These are phyloP conservation scores for Pleurotus ostreatus DNA, from an alignment of 768 basidiomycete genomes.

Conservation along the genomic window DNA sequence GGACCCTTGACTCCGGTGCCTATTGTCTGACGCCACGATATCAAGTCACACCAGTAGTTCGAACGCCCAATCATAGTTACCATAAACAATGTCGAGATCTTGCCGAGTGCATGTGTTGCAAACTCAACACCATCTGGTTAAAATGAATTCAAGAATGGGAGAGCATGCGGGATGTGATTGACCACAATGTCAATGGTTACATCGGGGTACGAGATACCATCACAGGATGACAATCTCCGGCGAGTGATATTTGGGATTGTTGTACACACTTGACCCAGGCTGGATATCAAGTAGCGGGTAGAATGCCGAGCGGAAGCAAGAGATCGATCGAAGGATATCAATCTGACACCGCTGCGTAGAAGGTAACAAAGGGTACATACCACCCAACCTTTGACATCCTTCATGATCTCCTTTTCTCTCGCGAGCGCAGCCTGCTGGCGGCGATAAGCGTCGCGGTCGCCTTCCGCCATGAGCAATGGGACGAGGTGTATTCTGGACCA, in stretches of 20 bases:
- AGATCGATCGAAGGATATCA: slow-evolving; percentile 19
- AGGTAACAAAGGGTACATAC: slow-evolving; percentile 44
- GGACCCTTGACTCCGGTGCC: neutral
- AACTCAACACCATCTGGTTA: neutral
- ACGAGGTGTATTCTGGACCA: slow-evolving; percentile 96
- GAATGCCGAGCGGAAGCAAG: slow-evolving; percentile 18
- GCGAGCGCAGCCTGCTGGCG: slow-evolving; percentile 72
- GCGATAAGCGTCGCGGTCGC: slow-evolving; percentile 86
- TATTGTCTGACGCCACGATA: slow-evolving; percentile 1
- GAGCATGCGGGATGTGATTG: neutral
- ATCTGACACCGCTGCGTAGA: slow-evolving; percentile 7
- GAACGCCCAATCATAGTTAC: neutral
- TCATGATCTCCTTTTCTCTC: slow-evolving; percentile 90
- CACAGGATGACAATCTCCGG: slow-evolving; percentile 35
- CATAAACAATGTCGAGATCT: neutral
- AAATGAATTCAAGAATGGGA: neutral
- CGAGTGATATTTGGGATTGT: slow-evolving; percentile 67
- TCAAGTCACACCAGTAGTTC: neutral
- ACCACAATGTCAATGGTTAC: neutral
- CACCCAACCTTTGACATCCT: slow-evolving; percentile 91
- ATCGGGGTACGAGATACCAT: neutral
- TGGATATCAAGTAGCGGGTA: slow-evolving; percentile 28
- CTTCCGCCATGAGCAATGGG: slow-evolving; percentile 88
- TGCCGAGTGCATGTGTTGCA: neutral
- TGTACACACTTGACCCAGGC: slow-evolving; percentile 86